phyloP scores from a whole-genome alignment of 257 asterid genomes.

The Perilla frutescens region DNA sequence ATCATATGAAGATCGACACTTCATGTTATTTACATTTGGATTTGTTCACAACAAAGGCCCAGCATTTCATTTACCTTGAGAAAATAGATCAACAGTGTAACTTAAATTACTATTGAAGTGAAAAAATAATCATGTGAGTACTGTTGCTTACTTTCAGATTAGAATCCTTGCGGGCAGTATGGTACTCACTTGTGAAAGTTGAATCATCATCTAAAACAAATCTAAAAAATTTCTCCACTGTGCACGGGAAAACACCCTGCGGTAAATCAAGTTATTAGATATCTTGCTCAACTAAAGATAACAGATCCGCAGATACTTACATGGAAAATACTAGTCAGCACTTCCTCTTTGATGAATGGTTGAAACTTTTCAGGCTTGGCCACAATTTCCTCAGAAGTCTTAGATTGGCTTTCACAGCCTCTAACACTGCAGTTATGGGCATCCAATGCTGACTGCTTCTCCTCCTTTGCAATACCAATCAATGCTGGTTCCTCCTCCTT shows the following conservation, averaged over 20 bases:
- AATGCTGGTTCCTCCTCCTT: conserved; percentile 38
- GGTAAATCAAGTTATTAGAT: conserved; percentile 27
- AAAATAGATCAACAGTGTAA: conserved; percentile 10
- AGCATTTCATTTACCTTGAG: background rate
- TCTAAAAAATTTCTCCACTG: conserved; percentile 81
- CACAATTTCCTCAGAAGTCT: conserved; percentile 53
- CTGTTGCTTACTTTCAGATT: conserved; percentile 67
- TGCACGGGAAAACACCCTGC: conserved; percentile 88
- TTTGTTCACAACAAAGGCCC: background rate
- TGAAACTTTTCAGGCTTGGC: conserved; percentile 53
- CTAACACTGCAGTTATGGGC: conserved; percentile 67
- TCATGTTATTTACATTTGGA: too few species aligned
- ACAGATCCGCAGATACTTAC: conserved; percentile 46
- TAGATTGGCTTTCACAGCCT: conserved; percentile 48
- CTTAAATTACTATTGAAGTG: conserved; percentile 7
- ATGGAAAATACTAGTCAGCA: conserved; percentile 65
- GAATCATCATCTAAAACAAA: conserved; percentile 78
- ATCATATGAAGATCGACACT: too few species aligned
- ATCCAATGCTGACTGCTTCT: conserved; percentile 42
- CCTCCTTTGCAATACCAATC: conserved; percentile 52
- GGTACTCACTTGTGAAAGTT: conserved; percentile 76
- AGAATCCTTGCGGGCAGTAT: conserved; percentile 71
- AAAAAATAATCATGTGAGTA: conserved; percentile 4
- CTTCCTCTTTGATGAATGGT: conserved; percentile 87
- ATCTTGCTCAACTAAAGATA: conserved; percentile 15